These are phyloP conservation scores for Gynostemma pentaphyllum DNA, from an alignment of 306 rosid genomes.

Conservation along the genomic window DNA sequence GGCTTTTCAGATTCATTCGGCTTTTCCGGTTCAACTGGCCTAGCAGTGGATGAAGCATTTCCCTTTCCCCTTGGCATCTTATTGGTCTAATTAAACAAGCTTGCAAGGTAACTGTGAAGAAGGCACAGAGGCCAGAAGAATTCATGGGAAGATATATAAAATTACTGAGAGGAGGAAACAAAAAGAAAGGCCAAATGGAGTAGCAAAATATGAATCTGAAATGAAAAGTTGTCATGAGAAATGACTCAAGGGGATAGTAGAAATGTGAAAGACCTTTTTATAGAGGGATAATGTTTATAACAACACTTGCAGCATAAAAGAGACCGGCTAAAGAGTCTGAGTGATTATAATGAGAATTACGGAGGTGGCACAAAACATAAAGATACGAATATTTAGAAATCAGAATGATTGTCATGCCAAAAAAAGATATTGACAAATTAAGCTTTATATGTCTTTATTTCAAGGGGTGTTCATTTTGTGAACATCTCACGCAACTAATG, in stretches of 20 bases:
- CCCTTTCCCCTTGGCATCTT: constrained; percentile 73
- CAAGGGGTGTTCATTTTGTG: constrained; percentile 27
- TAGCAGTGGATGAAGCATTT: constrained; percentile 51
- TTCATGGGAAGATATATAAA: constrained; percentile 86
- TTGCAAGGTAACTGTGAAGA: constrained; percentile 93
- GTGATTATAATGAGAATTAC: constrained; percentile 23
- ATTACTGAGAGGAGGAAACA: constrained; percentile 75
- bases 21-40: constrained; percentile 40
- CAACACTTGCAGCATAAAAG: constrained; percentile 34
- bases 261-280: constrained; percentile 29
- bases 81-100: constrained; percentile 57
- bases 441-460: constrained; percentile 37
- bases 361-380: constrained; percentile 33
- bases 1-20: constrained; percentile 39
- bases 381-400: constrained; percentile 34
- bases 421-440: constrained; percentile 33
- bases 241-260: constrained; percentile 35
- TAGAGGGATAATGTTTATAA: constrained; percentile 42
- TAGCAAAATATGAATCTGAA: constrained; percentile 43
- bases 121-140: constrained; percentile 97
- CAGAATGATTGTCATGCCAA: constrained; percentile 26
- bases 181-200: constrained; percentile 66
- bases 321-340: constrained; percentile 34
- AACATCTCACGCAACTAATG: constrained; percentile 12
- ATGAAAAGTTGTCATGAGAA: constrained; percentile 41